Conservation (phyloP, 371 early-diverging fungal species). For the Apophysomyces variabilis region DNA sequence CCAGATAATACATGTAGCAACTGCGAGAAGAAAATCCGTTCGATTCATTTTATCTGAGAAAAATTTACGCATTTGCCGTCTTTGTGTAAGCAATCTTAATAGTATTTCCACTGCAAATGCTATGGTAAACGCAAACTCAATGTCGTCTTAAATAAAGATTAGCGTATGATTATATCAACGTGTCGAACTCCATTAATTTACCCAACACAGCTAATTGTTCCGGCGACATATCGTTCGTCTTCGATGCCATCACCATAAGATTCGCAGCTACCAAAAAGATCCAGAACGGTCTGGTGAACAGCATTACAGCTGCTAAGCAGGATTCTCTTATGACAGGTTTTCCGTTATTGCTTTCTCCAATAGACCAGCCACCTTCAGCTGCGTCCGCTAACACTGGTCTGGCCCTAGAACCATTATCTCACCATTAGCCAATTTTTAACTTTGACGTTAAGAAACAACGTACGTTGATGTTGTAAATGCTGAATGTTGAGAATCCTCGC, state of each 20-base stretch:
- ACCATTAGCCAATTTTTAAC: no score
- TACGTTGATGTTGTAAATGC: slow-evolving; percentile 62
- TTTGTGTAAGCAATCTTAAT: slow-evolving; percentile 46
- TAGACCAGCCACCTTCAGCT: slow-evolving; percentile 50
- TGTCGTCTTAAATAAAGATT: background rate
- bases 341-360: slow-evolving; percentile 24
- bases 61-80: slow-evolving; percentile 45
- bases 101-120: slow-evolving; percentile 62
- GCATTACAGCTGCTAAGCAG: slow-evolving; percentile 27
- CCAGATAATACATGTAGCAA: slow-evolving; percentile 58
- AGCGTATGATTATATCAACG: background rate
- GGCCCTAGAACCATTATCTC: slow-evolving; percentile 23
- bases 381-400: slow-evolving; percentile 49
- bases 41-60: slow-evolving; percentile 51
- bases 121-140: slow-evolving; percentile 58
- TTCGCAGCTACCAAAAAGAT: slow-evolving; percentile 52
- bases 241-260: slow-evolving; percentile 59
- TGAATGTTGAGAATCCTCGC: slow-evolving; percentile 69
- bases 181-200: slow-evolving; percentile 11
- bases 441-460: background rate
- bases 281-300: slow-evolving; percentile 54
- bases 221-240: slow-evolving; percentile 43
- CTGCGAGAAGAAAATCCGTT: slow-evolving; percentile 58
- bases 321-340: slow-evolving; percentile 19
- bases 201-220: slow-evolving; percentile 34